A percentile compares a stretch with the other conserved stretches of the same genome.
Evolutionary conservation across 331 rosid genomes (phyloP).

Genomic region (Dryas integrifolia): DNA sequence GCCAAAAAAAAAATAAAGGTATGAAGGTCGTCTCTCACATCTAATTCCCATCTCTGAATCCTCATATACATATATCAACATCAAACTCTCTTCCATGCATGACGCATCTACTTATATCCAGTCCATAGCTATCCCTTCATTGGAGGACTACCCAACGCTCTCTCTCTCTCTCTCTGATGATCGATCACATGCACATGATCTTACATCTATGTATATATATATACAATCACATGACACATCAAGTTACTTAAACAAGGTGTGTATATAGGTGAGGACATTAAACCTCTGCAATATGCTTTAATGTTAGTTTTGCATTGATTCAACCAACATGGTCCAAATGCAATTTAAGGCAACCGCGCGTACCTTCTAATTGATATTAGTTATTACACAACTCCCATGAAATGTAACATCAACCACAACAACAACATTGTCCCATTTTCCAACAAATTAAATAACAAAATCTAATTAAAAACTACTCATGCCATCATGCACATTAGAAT

Average conservation of each 20-base stretch:
- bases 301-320: slow-evolving; percentile 29
- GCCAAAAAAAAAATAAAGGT: too few relatives aligned
- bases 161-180: slow-evolving; percentile 29
- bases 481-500: background rate
- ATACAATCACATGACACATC: slow-evolving; percentile 11
- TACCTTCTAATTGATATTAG: slow-evolving; percentile 2
- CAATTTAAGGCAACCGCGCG: slow-evolving; percentile 52
- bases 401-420: slow-evolving; percentile 40
- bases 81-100: slow-evolving; percentile 41
- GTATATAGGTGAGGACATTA: slow-evolving; percentile 8
- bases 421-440: slow-evolving; percentile 27
- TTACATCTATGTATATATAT: background rate
- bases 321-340: slow-evolving; percentile 63
- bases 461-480: background rate
- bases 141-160: slow-evolving; percentile 12
- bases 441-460: slow-evolving; percentile 31
- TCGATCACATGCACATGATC: background rate
- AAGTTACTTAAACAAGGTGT: slow-evolving; percentile 45
- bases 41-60: slow-evolving; percentile 20
- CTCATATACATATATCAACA: slow-evolving; percentile 29
- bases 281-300: slow-evolving; percentile 25
- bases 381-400: slow-evolving; percentile 31
- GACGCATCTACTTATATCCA: slow-evolving; percentile 17
- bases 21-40: slow-evolving; percentile 24
- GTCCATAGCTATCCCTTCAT: slow-evolving; percentile 8